Evolutionary conservation across 805 yeast species (phyloP).

Genomic region (Vanderwaltozyma tropicalis): DNA sequence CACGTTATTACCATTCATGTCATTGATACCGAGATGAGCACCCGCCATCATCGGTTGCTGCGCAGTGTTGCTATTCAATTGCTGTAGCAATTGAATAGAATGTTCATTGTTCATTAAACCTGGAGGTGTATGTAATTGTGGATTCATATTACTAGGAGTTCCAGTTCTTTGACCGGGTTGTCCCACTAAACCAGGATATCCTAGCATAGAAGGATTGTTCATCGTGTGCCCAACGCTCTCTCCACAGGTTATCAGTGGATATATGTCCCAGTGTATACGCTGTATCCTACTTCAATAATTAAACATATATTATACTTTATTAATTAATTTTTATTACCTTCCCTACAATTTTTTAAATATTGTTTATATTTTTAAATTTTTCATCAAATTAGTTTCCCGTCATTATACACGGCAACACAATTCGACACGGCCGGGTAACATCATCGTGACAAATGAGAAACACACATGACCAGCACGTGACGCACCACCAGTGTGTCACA

Average conservation of each 20-base stretch:
- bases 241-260: neutral
- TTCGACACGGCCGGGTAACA: too few species aligned
- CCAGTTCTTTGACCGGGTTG: constrained; percentile 4
- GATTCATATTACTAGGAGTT: constrained; percentile 7
- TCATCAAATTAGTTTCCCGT: too few species aligned
- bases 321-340: too few species aligned
- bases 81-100: constrained; percentile 8
- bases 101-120: constrained; percentile 11
- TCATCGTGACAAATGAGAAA: too few species aligned
- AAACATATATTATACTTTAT: too few species aligned
- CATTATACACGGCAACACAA: too few species aligned
- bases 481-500: too few species aligned
- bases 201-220: constrained; percentile 22
- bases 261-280: constrained; percentile 16
- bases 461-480: too few species aligned
- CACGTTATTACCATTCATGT: constrained; percentile 2
- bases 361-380: neutral
- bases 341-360: too few species aligned
- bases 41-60: too few species aligned
- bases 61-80: constrained; percentile 8
- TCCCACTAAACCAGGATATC: constrained; percentile 10
- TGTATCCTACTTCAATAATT: constrained; percentile 22
- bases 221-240: too few species aligned
- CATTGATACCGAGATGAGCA: constrained; percentile 1
- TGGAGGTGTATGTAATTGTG: constrained; percentile 17